Percentiles rank a stretch among this genome's conserved stretches.
phyloP scores from a whole-genome alignment of 2,329 filamentous ascomycete species.

The Fusarium virguliforme region DNA sequence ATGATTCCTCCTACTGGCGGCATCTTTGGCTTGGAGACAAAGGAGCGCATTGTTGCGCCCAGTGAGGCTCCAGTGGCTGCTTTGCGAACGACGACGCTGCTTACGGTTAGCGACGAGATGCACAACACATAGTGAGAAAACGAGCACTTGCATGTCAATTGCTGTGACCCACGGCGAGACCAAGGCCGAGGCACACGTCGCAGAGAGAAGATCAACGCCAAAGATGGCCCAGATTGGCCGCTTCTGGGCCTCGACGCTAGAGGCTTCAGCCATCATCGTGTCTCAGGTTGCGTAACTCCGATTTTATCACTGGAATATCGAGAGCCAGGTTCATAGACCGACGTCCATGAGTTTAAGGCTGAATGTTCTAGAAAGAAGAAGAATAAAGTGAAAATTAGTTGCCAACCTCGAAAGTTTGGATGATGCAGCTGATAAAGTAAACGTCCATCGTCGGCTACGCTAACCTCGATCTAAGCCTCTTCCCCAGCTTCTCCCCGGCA shows the following conservation, averaged over 20 bases:
- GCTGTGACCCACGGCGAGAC: slow-evolving; percentile 41
- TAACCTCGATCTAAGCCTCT: neutral
- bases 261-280: slow-evolving; percentile 30
- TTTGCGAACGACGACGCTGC: slow-evolving; percentile 32
- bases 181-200: slow-evolving; percentile 33
- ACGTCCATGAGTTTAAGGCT: no score
- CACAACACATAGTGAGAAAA: neutral
- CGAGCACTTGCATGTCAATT: slow-evolving; percentile 33
- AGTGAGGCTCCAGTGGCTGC: slow-evolving; percentile 25
- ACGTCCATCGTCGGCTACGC: neutral
- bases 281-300: neutral
- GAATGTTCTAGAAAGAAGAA: no score
- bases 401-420: neutral
- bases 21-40: slow-evolving; percentile 19
- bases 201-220: slow-evolving; percentile 30
- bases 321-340: no score
- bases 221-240: slow-evolving; percentile 34
- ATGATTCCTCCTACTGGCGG: slow-evolving; percentile 21
- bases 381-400: neutral
- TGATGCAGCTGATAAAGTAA: neutral
- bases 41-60: slow-evolving; percentile 20
- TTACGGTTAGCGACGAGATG: neutral
- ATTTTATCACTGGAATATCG: neutral
- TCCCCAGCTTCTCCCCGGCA: neutral
- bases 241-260: slow-evolving; percentile 18